Evolutionary conservation across 306 rosid species (phyloP).

Genomic region (Begonia fuchsioides): DNA sequence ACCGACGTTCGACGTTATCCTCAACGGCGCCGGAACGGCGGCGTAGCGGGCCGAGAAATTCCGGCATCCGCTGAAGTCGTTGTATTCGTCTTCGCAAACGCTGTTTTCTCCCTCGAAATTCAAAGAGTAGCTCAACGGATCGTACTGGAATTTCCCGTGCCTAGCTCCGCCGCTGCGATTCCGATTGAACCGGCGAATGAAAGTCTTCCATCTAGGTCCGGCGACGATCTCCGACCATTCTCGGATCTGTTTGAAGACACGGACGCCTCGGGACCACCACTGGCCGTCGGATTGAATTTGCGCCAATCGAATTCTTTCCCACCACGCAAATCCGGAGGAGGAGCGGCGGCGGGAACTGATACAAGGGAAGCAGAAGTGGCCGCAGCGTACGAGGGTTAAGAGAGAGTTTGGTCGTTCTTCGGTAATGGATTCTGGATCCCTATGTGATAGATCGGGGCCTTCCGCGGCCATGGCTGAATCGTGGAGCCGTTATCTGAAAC

Average conservation of each 20-base stretch:
- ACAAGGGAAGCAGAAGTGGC: slow-evolving; percentile 52
- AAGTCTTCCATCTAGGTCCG: slow-evolving; percentile 91
- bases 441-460: slow-evolving; percentile 5
- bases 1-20: background rate
- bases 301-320: slow-evolving; percentile 38
- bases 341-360: slow-evolving; percentile 28
- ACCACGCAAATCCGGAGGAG: slow-evolving; percentile 33
- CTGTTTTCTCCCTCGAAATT: slow-evolving; percentile 57
- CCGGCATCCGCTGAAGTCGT: slow-evolving; percentile 19
- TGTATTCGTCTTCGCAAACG: slow-evolving; percentile 17
- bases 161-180: slow-evolving; percentile 25
- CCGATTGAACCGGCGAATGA: slow-evolving; percentile 59
- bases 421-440: slow-evolving; percentile 28
- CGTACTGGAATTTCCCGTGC: slow-evolving; percentile 68
- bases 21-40: slow-evolving; percentile 6
- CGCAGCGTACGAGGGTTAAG: slow-evolving; percentile 16
- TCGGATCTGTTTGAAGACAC: slow-evolving; percentile 50
- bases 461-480: background rate
- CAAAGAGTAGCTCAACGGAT: slow-evolving; percentile 68
- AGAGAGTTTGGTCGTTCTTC: slow-evolving; percentile 19
- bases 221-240: slow-evolving; percentile 96
- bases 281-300: slow-evolving; percentile 16
- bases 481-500: too few relatives aligned
- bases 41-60: slow-evolving; percentile 70
- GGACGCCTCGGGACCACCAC: slow-evolving; percentile 63